phyloP scores from a whole-genome alignment of 2,329 filamentous ascomycete genomes.

The Hirsutella rhossiliensis region DNA sequence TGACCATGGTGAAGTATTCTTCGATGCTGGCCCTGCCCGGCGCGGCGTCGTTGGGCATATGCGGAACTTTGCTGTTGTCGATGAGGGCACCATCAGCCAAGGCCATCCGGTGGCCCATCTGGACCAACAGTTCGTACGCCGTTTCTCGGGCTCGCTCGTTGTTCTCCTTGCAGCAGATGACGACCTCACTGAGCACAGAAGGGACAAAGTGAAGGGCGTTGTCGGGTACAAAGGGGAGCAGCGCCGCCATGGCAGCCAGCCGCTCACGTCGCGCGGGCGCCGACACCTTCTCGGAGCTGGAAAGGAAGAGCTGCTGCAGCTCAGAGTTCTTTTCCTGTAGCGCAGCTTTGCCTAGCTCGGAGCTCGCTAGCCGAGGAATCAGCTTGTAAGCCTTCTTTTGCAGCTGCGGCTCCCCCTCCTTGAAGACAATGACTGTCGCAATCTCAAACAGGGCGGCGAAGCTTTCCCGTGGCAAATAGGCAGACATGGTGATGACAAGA shows the following conservation, averaged over 20 bases:
- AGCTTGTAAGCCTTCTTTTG: conserved; percentile 99
- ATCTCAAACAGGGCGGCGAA: conserved; percentile 80
- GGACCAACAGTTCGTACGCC: conserved; percentile 81
- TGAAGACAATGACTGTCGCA: conserved; percentile 69
- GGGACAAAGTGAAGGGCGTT: conserved; percentile 87
- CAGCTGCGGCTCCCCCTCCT: conserved; percentile 74
- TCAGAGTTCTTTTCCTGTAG: conserved; percentile 64
- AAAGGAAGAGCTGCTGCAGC: conserved; percentile 69
- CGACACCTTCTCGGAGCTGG: conserved; percentile 73
- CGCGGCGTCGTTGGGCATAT: conserved; percentile 74
- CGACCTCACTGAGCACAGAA: conserved; percentile 80
- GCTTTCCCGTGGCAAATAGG: conserved; percentile 80
- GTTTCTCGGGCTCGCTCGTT: conserved; percentile 87
- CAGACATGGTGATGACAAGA: conserved; percentile 87
- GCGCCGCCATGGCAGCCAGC: conserved; percentile 66
- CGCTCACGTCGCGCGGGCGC: conserved; percentile 79
- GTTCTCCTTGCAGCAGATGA: conserved; percentile 93
- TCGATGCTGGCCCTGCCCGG: conserved; percentile 72
- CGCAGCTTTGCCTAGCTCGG: conserved; percentile 63
- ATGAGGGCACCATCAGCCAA: conserved; percentile 58
- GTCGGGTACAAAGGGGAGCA: conserved; percentile 67
- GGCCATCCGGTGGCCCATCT: conserved; percentile 73
- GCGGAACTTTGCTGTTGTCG: conserved; percentile 72
- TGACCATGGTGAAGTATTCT: conserved; percentile 97
- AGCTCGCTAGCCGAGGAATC: conserved; percentile 79